These are phyloP conservation scores for Coemansia umbellata DNA, from an alignment of 192 early-diverging fungal genomes.

Conservation along the genomic window DNA sequence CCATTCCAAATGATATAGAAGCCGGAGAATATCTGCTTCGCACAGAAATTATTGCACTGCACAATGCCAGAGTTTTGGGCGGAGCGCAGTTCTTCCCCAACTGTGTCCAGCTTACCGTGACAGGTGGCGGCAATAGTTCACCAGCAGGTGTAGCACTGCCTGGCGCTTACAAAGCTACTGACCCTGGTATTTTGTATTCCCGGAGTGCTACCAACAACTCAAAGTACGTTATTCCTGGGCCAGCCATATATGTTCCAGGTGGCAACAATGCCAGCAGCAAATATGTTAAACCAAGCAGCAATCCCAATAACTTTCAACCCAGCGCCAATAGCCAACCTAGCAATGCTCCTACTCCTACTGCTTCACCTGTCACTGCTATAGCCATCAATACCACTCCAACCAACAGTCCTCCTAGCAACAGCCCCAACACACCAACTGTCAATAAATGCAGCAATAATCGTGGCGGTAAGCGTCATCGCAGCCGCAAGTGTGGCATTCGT, in stretches of 20 bases:
- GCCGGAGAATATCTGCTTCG: conserved; percentile 19
- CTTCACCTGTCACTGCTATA: too few species aligned
- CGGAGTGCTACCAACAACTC: background rate
- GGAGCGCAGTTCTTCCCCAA: conserved; percentile 28
- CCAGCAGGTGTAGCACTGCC: conserved; percentile 23
- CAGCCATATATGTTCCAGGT: background rate
- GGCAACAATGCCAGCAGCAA: background rate
- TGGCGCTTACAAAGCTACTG: conserved; percentile 10
- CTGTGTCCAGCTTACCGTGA: conserved; percentile 15
- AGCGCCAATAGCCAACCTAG: too few species aligned
- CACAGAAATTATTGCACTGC: conserved; percentile 23
- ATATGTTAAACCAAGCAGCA: too few species aligned
- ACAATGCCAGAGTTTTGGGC: background rate
- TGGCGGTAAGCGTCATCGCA: too few species aligned
- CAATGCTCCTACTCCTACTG: too few species aligned
- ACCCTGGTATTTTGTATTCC: conserved; percentile 15
- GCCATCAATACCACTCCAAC: too few species aligned
- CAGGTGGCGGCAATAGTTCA: conserved; percentile 4
- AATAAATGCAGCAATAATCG: too few species aligned
- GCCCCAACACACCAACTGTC: too few species aligned
- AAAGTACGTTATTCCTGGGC: conserved; percentile 1
- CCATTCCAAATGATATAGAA: conserved; percentile 19
- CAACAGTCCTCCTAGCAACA: too few species aligned
- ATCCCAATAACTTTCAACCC: too few species aligned
- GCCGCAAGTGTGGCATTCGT: too few species aligned